A percentile compares a stretch with the other conserved stretches of the same genome.
phyloP scores from a whole-genome alignment of 179 eudicot genomes.

The Beta lomatogona region DNA sequence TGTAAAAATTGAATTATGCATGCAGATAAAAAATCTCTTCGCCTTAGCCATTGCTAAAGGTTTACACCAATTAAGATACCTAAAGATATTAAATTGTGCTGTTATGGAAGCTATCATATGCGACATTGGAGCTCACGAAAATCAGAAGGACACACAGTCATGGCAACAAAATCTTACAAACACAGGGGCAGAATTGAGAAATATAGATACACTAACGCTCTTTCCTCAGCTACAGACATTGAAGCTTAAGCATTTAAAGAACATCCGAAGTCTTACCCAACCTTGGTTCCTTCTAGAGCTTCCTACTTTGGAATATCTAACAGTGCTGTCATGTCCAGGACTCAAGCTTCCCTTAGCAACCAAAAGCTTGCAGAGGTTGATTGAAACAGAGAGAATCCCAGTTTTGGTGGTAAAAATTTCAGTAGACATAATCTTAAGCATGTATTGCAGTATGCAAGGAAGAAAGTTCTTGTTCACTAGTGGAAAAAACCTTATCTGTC shows the following conservation, averaged over 20 bases:
- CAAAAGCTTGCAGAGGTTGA: conserved; percentile 24
- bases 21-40: conserved; percentile 24
- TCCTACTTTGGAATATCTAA: conserved; percentile 23
- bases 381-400: too few species aligned
- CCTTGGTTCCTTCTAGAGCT: conserved; percentile 20
- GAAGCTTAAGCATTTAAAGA: conserved; percentile 23
- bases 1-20: conserved; percentile 23
- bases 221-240: conserved; percentile 28
- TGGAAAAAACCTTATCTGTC: too few species aligned
- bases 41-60: conserved; percentile 19
- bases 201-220: background rate
- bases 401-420: too few species aligned
- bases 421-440: too few species aligned
- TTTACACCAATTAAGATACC: conserved; percentile 24
- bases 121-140: too few species aligned
- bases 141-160: background rate
- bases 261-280: conserved; percentile 11
- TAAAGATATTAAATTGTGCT: conserved; percentile 33
- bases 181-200: background rate
- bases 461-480: too few species aligned
- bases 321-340: conserved; percentile 20
- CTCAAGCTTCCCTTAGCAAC: conserved; percentile 25
- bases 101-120: conserved; percentile 8
- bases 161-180: background rate
- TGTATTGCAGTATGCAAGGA: too few species aligned